Percentiles rank a stretch among this genome's conserved stretches.
Evolutionary conservation across 1,139 yeast genomes (phyloP).

Genomic region (Yamadazyma sp.): DNA sequence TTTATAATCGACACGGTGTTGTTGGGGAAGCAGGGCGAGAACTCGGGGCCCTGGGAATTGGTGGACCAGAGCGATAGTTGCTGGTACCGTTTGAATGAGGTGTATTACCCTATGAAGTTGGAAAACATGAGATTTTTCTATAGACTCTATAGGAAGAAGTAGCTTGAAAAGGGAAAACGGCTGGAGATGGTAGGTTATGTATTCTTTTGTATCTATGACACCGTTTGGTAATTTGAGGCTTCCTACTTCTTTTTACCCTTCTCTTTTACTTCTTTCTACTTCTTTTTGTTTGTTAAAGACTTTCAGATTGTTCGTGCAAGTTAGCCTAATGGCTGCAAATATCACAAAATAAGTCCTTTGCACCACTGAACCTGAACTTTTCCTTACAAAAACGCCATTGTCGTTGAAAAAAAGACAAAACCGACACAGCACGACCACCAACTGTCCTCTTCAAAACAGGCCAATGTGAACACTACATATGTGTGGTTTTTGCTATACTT

Average conservation of each 20-base stretch:
- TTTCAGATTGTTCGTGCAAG: not conserved
- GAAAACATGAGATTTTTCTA: constrained; percentile 88
- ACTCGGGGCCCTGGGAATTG: constrained; percentile 63
- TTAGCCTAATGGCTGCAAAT: not conserved
- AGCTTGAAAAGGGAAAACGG: constrained; percentile 5
- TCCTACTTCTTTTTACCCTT: not conserved
- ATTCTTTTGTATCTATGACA: too few relatives aligned
- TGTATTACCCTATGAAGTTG: constrained; percentile 66
- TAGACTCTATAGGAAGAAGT: constrained; percentile 62
- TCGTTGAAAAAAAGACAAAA: too few relatives aligned
- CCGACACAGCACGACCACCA: too few relatives aligned
- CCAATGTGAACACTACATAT: too few relatives aligned
- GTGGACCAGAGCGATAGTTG: constrained; percentile 68
- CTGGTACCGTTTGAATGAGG: constrained; percentile 70
- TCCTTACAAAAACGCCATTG: too few relatives aligned
- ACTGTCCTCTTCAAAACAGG: too few relatives aligned
- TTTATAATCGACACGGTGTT: constrained; percentile 74
- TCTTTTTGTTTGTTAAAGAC: too few relatives aligned
- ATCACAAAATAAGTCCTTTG: not conserved
- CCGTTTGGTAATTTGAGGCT: not conserved
- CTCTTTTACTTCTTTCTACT: not conserved
- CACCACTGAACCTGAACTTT: too few relatives aligned
- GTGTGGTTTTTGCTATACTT: too few relatives aligned
- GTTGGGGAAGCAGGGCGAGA: constrained; percentile 52
- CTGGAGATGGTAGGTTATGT: too few relatives aligned